Evolutionary conservation across 1,284 basidiomycete genomes (phyloP).

Genomic region (Irpex sp.): DNA sequence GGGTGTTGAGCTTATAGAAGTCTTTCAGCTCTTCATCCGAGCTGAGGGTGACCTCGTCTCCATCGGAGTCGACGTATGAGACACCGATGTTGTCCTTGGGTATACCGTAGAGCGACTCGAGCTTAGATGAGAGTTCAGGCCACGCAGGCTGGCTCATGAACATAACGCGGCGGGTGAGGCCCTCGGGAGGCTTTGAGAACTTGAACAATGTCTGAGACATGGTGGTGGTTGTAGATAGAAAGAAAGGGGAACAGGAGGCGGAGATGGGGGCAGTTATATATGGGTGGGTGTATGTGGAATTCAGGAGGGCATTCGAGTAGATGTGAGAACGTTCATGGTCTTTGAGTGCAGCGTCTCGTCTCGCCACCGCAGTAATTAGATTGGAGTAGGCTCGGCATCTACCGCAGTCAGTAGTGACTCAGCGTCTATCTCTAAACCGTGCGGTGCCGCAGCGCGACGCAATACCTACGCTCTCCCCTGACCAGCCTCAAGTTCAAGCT

Average conservation of each 20-base stretch:
- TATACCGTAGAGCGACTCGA: constrained; percentile 54
- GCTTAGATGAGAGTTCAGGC: constrained; percentile 50
- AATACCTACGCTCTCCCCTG: neutral
- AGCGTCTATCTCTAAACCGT: neutral
- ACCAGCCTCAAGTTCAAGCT: no score
- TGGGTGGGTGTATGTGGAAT: neutral
- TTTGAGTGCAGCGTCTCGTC: neutral
- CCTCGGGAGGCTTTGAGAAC: constrained; percentile 26
- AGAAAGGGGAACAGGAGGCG: neutral
- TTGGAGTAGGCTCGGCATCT: constrained; percentile 1
- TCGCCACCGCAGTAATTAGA: constrained; percentile 3
- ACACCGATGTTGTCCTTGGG: constrained; percentile 55
- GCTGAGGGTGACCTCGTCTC: constrained; percentile 70
- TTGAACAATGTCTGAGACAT: constrained; percentile 31
- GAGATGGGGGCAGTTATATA: neutral
- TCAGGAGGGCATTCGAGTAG: neutral
- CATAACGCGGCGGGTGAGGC: constrained; percentile 50
- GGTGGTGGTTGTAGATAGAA: constrained; percentile 8
- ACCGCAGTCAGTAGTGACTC: neutral
- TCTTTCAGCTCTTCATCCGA: constrained; percentile 65
- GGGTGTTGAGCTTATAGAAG: constrained; percentile 40
- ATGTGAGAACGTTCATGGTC: neutral
- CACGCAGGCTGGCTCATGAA: constrained; percentile 53
- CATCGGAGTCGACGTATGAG: constrained; percentile 65
- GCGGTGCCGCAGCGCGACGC: neutral